These are phyloP conservation scores for Malus sylvestris DNA, from an alignment of 306 rosid species.

Conservation along the genomic window DNA sequence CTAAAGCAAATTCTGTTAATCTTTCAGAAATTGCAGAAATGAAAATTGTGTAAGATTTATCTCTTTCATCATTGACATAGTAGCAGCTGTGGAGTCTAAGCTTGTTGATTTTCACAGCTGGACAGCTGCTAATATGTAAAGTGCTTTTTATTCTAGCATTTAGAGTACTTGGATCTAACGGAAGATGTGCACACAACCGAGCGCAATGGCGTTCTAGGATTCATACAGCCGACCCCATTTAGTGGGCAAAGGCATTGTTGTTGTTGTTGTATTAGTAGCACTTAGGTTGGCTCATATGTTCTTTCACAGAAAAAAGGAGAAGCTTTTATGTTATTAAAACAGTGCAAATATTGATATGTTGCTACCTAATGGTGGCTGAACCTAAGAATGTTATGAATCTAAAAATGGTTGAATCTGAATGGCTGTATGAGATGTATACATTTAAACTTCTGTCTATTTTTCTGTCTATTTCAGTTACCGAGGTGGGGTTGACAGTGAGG, in stretches of 20 bases:
- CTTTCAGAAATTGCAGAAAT: constrained; percentile 94
- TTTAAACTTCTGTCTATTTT: not conserved
- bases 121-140: not conserved
- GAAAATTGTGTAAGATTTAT: constrained; percentile 75
- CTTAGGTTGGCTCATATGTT: not conserved
- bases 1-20: constrained; percentile 87
- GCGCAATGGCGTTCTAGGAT: no score
- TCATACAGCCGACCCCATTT: no score
- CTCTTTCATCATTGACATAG: not conserved
- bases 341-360: not conserved
- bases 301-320: not conserved
- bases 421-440: not conserved
- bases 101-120: not conserved
- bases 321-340: not conserved
- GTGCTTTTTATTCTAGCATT: not conserved
- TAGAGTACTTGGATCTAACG: no score
- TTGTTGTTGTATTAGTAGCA: not conserved
- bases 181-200: no score
- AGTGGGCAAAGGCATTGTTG: not conserved
- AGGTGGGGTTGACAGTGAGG: constrained; percentile 96
- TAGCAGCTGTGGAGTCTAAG: not conserved
- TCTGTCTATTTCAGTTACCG: constrained; percentile 64
- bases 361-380: not conserved
- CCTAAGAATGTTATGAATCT: not conserved
- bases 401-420: not conserved